These are phyloP conservation scores for Tanozyma kutaoensis DNA, from an alignment of 805 yeast genomes.

Conservation along the genomic window DNA sequence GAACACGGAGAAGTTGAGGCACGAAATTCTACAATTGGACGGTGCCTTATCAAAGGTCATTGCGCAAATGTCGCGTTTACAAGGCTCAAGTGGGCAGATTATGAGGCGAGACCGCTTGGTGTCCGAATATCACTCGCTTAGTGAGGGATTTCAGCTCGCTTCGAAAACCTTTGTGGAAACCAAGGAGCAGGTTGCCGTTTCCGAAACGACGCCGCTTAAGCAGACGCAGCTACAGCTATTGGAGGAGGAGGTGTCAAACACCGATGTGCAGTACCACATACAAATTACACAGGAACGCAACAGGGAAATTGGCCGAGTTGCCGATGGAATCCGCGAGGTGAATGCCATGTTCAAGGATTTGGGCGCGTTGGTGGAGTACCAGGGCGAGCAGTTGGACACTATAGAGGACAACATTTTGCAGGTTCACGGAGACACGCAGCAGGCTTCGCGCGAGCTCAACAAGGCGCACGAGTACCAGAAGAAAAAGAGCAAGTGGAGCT, in stretches of 20 bases:
- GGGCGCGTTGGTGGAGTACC: slow-evolving; percentile 67
- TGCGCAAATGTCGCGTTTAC: slow-evolving; percentile 10
- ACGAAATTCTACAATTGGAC: slow-evolving; percentile 1
- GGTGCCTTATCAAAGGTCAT: no score
- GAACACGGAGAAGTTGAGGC: slow-evolving; percentile 17
- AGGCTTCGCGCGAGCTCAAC: slow-evolving; percentile 55
- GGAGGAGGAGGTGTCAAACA: slow-evolving; percentile 28
- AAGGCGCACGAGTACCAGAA: slow-evolving; percentile 70
- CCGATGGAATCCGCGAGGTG: slow-evolving; percentile 71
- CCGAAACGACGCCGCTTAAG: slow-evolving; percentile 27
- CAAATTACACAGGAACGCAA: slow-evolving; percentile 61
- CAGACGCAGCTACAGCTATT: slow-evolving; percentile 20
- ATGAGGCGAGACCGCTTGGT: slow-evolving; percentile 39
- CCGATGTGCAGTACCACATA: slow-evolving; percentile 49
- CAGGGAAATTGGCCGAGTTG: slow-evolving; percentile 56
- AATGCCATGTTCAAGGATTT: slow-evolving; percentile 77
- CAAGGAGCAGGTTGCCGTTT: no score
- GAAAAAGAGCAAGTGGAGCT: slow-evolving; percentile 59
- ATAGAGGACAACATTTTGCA: slow-evolving; percentile 68
- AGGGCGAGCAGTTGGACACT: slow-evolving; percentile 74
- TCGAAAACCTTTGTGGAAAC: no score
- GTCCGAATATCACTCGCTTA: slow-evolving; percentile 42
- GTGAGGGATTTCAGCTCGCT: slow-evolving; percentile 28
- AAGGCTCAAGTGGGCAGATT: slow-evolving; percentile 23
- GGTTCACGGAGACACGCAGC: slow-evolving; percentile 49